Evolutionary conservation across 2,329 filamentous ascomycete genomes (phyloP).

Genomic region (Dactylellina cionopaga): DNA sequence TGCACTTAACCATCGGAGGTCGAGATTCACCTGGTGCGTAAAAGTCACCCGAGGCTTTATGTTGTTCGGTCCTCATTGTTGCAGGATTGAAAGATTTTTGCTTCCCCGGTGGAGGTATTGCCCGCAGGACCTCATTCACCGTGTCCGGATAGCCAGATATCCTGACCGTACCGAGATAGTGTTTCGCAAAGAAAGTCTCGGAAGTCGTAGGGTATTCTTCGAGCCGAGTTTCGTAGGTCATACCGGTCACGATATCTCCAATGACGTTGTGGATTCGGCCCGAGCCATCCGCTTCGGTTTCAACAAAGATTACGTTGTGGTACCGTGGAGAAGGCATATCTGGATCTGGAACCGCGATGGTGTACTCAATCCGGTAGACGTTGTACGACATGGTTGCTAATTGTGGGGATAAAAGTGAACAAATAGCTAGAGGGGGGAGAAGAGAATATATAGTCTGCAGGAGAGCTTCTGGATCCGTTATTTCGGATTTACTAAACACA

Average conservation of each 20-base stretch:
- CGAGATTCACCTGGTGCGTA: conserved; percentile 19
- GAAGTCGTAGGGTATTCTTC: not conserved
- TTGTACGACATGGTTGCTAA: conserved; percentile 26
- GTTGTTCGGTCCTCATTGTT: conserved; percentile 34
- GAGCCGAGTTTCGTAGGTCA: conserved; percentile 14
- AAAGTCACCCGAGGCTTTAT: conserved; percentile 30
- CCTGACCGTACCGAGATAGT: conserved; percentile 11
- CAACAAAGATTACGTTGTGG: conserved; percentile 33
- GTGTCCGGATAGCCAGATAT: conserved; percentile 15
- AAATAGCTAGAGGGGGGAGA: no score
- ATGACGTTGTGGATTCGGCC: conserved; percentile 17
- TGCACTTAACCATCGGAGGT: conserved; percentile 29
- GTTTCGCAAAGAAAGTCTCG: not conserved
- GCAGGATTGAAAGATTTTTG: conserved; percentile 30
- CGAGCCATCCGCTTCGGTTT: conserved; percentile 18
- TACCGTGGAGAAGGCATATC: conserved; percentile 30
- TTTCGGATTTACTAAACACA: no score
- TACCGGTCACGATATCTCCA: conserved; percentile 31
- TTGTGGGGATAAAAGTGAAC: no score
- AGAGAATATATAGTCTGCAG: no score
- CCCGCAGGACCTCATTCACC: conserved; percentile 9
- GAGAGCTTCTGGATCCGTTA: no score
- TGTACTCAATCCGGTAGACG: conserved; percentile 25
- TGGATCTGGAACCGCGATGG: conserved; percentile 6
- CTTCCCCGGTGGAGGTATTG: not conserved